These are phyloP conservation scores for Xylaria scruposa DNA, from an alignment of 495 filamentous ascomycete species.

Conservation along the genomic window DNA sequence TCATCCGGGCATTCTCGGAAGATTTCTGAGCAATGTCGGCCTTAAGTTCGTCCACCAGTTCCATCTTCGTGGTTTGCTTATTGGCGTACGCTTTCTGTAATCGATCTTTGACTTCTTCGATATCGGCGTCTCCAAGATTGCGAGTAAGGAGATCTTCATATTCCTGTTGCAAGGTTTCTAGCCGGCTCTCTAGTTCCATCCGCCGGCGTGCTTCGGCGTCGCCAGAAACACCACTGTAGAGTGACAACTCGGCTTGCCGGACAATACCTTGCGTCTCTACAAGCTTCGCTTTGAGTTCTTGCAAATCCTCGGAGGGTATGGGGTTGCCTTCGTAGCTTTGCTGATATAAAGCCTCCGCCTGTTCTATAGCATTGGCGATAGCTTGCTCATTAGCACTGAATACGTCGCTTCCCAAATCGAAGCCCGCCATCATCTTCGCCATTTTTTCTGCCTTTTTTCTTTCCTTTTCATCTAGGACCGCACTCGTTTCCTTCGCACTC, in stretches of 20 bases:
- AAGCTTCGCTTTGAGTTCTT: slow-evolving; percentile 75
- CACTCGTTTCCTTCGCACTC: slow-evolving; percentile 89
- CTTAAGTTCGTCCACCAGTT: slow-evolving; percentile 75
- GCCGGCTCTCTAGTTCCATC: slow-evolving; percentile 74
- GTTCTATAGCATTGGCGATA: slow-evolving; percentile 79
- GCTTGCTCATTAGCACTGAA: slow-evolving; percentile 90
- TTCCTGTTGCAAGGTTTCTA: slow-evolving; percentile 74
- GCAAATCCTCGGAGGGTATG: slow-evolving; percentile 80
- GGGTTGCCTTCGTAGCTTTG: slow-evolving; percentile 76
- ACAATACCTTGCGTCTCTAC: slow-evolving; percentile 91
- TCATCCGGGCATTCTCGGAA: slow-evolving; percentile 79
- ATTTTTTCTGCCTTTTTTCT: slow-evolving; percentile 98
- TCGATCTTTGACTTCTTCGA: slow-evolving; percentile 80
- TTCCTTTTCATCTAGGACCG: slow-evolving; percentile 92
- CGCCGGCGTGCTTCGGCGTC: slow-evolving; percentile 71
- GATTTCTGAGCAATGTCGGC: slow-evolving; percentile 72
- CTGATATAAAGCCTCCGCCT: slow-evolving; percentile 78
- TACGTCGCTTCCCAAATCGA: slow-evolving; percentile 87
- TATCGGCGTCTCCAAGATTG: slow-evolving; percentile 79
- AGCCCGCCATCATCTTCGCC: slow-evolving; percentile 99
- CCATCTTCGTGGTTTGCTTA: slow-evolving; percentile 71
- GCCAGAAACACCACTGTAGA: slow-evolving; percentile 60
- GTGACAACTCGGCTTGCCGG: slow-evolving; percentile 86
- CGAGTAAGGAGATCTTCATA: slow-evolving; percentile 82
- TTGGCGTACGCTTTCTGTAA: slow-evolving; percentile 77